Base-by-base conservation (phyloP, 2,329 filamentous ascomycete genomes). In the Tolypocladium guangdongense region DNA sequence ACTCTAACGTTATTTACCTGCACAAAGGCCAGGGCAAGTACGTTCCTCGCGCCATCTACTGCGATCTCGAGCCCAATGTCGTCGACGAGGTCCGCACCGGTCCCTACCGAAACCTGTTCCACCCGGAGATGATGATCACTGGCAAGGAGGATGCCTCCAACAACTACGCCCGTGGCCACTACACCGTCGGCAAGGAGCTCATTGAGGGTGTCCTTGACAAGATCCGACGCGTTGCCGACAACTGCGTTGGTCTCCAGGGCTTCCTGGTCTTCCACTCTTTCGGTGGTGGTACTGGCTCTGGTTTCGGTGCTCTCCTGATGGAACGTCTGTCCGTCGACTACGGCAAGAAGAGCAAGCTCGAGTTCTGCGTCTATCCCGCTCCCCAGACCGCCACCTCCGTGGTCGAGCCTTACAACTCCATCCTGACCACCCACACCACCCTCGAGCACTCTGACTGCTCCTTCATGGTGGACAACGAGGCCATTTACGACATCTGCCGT, bases 191-290 rank as follows among this genome's bases (percentile, higher is more conserved):
- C 73, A 97, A 97, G 84, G 93, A 99, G 82, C 84, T 99, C 74
- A 96, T 97, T 66, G 93, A 99, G 74, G 86, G 91, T 73, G 93
- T 97, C 58, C 80, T 97, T 64, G 93, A 99, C 82, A 95, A 95
- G 83, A 88, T 99, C 63, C 90, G 93, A 74, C 90, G 89, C 65
- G 91, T 97, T 64, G 92, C 93, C 74, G 91, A 99, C 75, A 95
- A 93, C 84, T 99, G 93, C 76, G 87, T 88, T 64, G 92, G 91
- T 77, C 90, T 99, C 55, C 93, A 99, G 75, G 93, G 93, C 69
- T 99, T 99, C 87, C 83, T 97, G 62, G 91, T 99, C 70, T 97
- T 97, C 88, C 93, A 99, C 86, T 97, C 92, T 56, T 97, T 99
- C 72, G 93, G 93, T 77, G 93, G 93, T 76, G 93, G 93, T 80